Evolutionary conservation across 495 filamentous ascomycete species (phyloP), one percentile per base, ranked within the genome.

Genomic region (Trypethelium eluteriae): DNA sequence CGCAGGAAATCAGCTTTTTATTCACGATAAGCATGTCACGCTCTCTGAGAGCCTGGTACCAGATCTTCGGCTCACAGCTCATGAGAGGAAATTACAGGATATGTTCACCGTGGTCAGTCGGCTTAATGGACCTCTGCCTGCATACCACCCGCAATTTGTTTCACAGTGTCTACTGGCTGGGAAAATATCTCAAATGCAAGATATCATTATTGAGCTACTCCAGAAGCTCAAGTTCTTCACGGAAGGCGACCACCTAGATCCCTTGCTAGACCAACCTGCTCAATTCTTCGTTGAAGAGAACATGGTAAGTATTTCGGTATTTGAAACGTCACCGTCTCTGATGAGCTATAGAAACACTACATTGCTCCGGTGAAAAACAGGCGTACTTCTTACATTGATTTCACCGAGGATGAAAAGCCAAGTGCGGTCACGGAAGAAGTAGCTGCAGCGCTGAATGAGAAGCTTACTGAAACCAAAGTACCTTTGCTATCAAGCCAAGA

Each of bases 71-170:
- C 80, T 91, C 50, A 83, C 88, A 12, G 77, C 82, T 39, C 80
- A 81, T n/a, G 75, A 83, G 16, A 71, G 74, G 2, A 73, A 85
- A 3, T 62, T 65, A 2, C 75, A 82, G 72, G 87, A 93, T 72
- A 75, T 96, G 14, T 96, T 95, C 70, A 86, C 91, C 6, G 83
- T 93, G 12, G 88, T 96, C 36, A 87, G 88, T 64, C 80, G 88
- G 59, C 76, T 98, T 47, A 97, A 97, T 72, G 91, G 91, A 0
- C 90, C 92, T 16, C 79, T 97, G 39, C 93, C 95, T 4, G 84
- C 95, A 7, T 99, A 93, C 72, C 94, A 99, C 70, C 95, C 95
- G 7, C 91, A 96, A 71, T 91, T 96, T 68, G 75, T 99, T 7
- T 87, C 88, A 66, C 92, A 97, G 74, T 92, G 90, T 69, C 93